These are phyloP conservation scores for Aspergillus bertholletiae DNA, from an alignment of 495 filamentous ascomycete genomes.

Conservation along the genomic window DNA sequence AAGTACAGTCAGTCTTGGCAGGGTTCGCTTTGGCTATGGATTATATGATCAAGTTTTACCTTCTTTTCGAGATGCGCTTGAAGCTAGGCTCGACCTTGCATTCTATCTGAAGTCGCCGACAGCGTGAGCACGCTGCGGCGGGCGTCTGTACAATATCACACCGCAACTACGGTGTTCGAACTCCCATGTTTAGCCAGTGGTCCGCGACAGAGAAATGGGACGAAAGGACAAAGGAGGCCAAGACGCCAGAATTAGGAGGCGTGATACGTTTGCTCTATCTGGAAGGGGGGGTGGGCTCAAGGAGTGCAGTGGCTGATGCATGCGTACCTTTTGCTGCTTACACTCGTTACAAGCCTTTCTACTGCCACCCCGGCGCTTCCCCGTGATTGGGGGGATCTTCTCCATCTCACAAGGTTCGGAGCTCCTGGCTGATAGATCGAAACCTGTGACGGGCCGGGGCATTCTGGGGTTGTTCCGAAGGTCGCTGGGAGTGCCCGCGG, in stretches of 20 bases:
- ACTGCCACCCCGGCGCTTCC: conserved; percentile 46
- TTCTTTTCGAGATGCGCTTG: conserved; percentile 47
- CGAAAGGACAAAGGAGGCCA: neutral
- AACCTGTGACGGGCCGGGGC: conserved; percentile 32
- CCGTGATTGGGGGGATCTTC: conserved; percentile 41
- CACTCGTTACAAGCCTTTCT: conserved; percentile 49
- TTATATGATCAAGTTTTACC: conserved; percentile 19
- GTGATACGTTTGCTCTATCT: neutral
- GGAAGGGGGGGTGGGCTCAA: neutral
- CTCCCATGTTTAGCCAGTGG: conserved; percentile 8
- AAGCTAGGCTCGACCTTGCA: conserved; percentile 48
- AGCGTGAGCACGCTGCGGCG: conserved; percentile 45
- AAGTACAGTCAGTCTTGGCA: conserved; percentile 8
- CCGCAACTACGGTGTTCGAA: conserved; percentile 29
- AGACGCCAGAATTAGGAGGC: conserved; percentile 4
- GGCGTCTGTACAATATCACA: conserved; percentile 48
- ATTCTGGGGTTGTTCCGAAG: conserved; percentile 41
- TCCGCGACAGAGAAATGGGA: neutral
- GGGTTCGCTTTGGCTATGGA: neutral
- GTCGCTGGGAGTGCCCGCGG: conserved; percentile 32
- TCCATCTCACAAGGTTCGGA: conserved; percentile 39
- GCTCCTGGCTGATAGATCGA: conserved; percentile 31
- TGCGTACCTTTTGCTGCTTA: conserved; percentile 47
- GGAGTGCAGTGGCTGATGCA: conserved; percentile 6
- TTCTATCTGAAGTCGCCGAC: conserved; percentile 42